Percentiles rank a stretch among this genome's conserved stretches.
Conservation (phyloP, 805 yeast genomes). For the Ogataea kodamae region DNA sequence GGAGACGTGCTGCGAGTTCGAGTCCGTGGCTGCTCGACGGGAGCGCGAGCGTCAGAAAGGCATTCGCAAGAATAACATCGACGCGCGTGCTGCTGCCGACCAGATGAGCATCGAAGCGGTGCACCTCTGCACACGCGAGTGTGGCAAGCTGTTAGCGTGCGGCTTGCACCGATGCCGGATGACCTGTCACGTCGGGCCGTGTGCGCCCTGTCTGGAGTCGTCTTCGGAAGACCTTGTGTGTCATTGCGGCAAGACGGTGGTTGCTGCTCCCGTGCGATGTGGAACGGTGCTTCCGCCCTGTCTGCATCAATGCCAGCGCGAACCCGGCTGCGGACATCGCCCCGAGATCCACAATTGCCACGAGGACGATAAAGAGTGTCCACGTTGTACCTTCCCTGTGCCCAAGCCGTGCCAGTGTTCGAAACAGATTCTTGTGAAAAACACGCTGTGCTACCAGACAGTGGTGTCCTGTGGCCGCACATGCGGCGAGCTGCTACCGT, state of each 20-base stretch:
- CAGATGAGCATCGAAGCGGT: slow-evolving; percentile 61
- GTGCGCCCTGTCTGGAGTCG: slow-evolving; percentile 77
- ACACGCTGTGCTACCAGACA: slow-evolving; percentile 66
- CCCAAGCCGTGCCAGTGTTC: slow-evolving; percentile 31
- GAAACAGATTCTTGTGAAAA: slow-evolving; percentile 40
- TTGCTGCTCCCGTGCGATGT: slow-evolving; percentile 82
- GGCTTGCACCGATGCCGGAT: slow-evolving; percentile 63
- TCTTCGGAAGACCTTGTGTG: slow-evolving; percentile 76
- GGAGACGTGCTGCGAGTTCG: slow-evolving; percentile 65
- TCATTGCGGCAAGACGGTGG: slow-evolving; percentile 73
- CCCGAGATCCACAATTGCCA: slow-evolving; percentile 76
- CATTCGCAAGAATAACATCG: slow-evolving; percentile 41
- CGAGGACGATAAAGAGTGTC: slow-evolving; percentile 59
- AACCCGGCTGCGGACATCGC: slow-evolving; percentile 63
- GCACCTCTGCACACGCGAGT: slow-evolving; percentile 68
- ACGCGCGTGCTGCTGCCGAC: slow-evolving; percentile 41
- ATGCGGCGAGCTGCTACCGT: slow-evolving; percentile 50
- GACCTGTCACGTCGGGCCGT: slow-evolving; percentile 76
- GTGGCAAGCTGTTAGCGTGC: slow-evolving; percentile 62
- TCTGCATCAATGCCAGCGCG: slow-evolving; percentile 58
- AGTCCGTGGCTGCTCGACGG: slow-evolving; percentile 54
- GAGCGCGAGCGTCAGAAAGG: slow-evolving; percentile 50
- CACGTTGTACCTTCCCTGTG: slow-evolving; percentile 60
- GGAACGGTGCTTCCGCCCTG: slow-evolving; percentile 69
- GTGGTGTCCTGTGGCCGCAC: slow-evolving; percentile 64